phyloP scores from a whole-genome alignment of 2,329 filamentous ascomycete species.

The Trichoderma sp. region DNA sequence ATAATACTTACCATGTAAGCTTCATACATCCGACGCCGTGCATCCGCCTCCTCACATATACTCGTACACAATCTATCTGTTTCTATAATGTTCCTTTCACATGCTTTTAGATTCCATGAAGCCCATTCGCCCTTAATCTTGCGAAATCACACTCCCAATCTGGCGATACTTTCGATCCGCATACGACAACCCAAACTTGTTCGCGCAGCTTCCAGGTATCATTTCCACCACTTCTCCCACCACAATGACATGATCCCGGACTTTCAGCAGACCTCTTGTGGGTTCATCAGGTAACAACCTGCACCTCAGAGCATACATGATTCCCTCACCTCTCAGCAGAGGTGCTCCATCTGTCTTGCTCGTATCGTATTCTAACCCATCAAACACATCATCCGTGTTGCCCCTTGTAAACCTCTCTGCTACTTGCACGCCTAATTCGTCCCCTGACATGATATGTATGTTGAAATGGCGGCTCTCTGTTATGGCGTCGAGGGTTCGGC shows the following conservation, averaged over 20 bases:
- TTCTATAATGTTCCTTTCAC: constrained; percentile 9
- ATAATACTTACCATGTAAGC: neutral
- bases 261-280: constrained; percentile 44
- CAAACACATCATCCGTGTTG: constrained; percentile 45
- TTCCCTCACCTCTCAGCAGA: constrained; percentile 51
- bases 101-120: neutral
- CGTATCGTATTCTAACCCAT: constrained; percentile 34
- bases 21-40: constrained; percentile 2
- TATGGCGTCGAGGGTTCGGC: constrained; percentile 57
- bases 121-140: neutral
- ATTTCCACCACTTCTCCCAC: constrained; percentile 54
- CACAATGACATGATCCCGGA: constrained; percentile 55
- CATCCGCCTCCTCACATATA: neutral
- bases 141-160: constrained; percentile 40
- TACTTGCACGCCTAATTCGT: constrained; percentile 48
- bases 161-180: constrained; percentile 51
- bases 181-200: constrained; percentile 51
- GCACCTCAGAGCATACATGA: constrained; percentile 52
- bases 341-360: constrained; percentile 36
- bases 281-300: constrained; percentile 44
- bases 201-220: constrained; percentile 34
- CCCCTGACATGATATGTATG: constrained; percentile 54
- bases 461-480: constrained; percentile 49
- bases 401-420: constrained; percentile 56
- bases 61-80: constrained; percentile 19